Conservation (phyloP, 768 basidiomycete genomes). For the Omphalotus guepiniiformis region DNA sequence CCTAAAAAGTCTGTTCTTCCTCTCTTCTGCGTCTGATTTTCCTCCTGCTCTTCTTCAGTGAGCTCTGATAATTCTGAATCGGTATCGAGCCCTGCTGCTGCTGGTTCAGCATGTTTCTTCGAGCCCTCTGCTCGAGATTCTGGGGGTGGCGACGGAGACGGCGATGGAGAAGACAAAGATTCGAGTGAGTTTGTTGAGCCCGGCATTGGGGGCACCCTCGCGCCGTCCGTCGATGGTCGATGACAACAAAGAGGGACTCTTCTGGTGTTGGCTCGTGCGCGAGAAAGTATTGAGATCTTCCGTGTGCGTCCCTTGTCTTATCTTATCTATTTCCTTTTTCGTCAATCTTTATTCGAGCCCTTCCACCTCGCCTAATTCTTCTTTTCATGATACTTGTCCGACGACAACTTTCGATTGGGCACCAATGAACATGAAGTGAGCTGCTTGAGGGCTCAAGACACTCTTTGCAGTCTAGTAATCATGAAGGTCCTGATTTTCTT, state of each 20-base stretch:
- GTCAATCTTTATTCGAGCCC: too few species aligned
- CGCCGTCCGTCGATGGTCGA: constrained; percentile 11
- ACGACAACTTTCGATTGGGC: too few species aligned
- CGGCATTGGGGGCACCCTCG: constrained; percentile 37
- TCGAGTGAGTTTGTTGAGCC: constrained; percentile 62
- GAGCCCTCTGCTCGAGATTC: constrained; percentile 13
- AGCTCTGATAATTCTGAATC: constrained; percentile 82
- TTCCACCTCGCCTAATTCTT: too few species aligned
- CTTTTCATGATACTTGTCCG: too few species aligned
- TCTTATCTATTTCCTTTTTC: constrained; percentile 35
- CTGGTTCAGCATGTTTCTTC: constrained; percentile 11
- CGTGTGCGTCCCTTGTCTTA: constrained; percentile 21
- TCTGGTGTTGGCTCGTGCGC: constrained; percentile 35
- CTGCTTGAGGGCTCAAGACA: too few species aligned
- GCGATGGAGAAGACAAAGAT: constrained; percentile 64
- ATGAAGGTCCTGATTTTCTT: too few species aligned
- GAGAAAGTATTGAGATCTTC: constrained; percentile 27
- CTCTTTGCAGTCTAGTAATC: too few species aligned
- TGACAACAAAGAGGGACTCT: constrained; percentile 22
- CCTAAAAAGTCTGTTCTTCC: not conserved
- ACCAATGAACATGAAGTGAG: too few species aligned
- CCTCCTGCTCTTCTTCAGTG: constrained; percentile 75
- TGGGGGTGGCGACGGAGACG: constrained; percentile 43
- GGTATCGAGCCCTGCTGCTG: constrained; percentile 39
- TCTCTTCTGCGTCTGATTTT: constrained; percentile 16